Conservation (phyloP, 805 yeast species). For the Saccharomycopsis lassenensis region DNA sequence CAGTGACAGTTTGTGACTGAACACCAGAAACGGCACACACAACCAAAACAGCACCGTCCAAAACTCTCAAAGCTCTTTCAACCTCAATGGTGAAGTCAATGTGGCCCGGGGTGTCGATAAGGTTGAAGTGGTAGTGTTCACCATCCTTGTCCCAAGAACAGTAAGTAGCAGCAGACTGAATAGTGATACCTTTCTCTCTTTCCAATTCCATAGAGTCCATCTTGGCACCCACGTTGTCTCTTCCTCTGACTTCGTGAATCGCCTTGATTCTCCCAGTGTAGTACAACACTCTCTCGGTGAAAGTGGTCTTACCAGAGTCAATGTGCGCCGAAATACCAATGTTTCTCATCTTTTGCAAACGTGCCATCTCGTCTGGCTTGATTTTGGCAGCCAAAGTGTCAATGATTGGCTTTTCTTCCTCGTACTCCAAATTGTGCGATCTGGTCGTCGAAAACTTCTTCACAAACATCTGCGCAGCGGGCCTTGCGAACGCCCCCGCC, state of each 20-base stretch:
- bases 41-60: constrained; percentile 96
- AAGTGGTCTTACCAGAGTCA: constrained; percentile 96
- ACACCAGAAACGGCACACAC: constrained; percentile 99
- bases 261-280: constrained; percentile 97
- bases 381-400: constrained; percentile 39
- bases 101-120: constrained; percentile 98
- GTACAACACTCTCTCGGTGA: constrained; percentile 91
- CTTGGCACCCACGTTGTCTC: constrained; percentile 97
- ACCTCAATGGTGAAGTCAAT: constrained; percentile 98
- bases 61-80: constrained; percentile 94
- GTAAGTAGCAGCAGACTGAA: constrained; percentile 97
- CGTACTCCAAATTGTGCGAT: too few relatives aligned
- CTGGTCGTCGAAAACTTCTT: too few relatives aligned
- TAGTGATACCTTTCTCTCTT: constrained; percentile 97
- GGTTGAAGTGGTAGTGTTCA: constrained; percentile 70
- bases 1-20: constrained; percentile 97
- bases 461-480: too few relatives aligned
- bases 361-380: constrained; percentile 42
- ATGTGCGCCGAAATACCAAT: constrained; percentile 98
- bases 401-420: constrained; percentile 60
- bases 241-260: constrained; percentile 93
- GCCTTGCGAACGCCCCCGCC: too few relatives aligned
- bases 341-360: constrained; percentile 63
- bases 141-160: constrained; percentile 85
- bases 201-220: constrained; percentile 99